Percentiles rank a stretch among this genome's conserved stretches.
Conservation (phyloP, 2,329 filamentous ascomycete species). For the Ophiostoma populinum region DNA sequence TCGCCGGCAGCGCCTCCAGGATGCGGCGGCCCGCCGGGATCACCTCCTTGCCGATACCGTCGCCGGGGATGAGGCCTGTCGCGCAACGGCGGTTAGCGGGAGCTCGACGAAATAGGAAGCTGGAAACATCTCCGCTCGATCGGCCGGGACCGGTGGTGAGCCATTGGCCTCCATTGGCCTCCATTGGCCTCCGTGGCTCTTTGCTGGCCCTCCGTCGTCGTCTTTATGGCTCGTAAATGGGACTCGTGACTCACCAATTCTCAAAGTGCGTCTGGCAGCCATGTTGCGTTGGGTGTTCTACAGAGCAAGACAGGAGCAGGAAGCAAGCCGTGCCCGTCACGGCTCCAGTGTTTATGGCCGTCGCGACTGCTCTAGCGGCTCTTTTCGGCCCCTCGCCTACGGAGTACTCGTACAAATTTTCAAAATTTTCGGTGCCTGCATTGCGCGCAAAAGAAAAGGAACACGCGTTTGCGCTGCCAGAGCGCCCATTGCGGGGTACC, state of each 20-base stretch:
- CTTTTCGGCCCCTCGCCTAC: conserved; percentile 5
- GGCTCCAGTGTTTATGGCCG: too few relatives aligned
- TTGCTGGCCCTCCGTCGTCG: too few relatives aligned
- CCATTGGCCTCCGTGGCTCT: too few relatives aligned
- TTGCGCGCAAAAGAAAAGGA: background rate
- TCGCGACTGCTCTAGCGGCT: too few relatives aligned
- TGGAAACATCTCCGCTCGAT: background rate
- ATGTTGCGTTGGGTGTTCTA: too few relatives aligned
- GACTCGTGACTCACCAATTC: conserved; percentile 47
- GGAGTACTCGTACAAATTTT: conserved; percentile 4
- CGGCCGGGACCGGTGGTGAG: too few relatives aligned
- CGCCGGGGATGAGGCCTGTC: conserved; percentile 83
- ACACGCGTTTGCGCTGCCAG: conserved; percentile 2
- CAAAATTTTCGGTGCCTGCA: background rate
- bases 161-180: too few relatives aligned
- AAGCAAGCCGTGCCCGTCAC: too few relatives aligned
- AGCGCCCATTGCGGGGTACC: conserved; percentile 9
- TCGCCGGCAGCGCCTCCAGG: conserved; percentile 82
- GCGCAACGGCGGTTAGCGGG: background rate
- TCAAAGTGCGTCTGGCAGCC: conserved; percentile 41
- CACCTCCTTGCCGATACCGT: conserved; percentile 96
- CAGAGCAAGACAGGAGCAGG: too few relatives aligned
- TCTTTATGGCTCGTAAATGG: too few relatives aligned
- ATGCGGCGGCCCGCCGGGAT: conserved; percentile 85
- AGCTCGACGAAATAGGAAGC: background rate